Evolutionary conservation across 2,329 filamentous ascomycete species (phyloP).

Genomic region (Hypocrella siamensis): DNA sequence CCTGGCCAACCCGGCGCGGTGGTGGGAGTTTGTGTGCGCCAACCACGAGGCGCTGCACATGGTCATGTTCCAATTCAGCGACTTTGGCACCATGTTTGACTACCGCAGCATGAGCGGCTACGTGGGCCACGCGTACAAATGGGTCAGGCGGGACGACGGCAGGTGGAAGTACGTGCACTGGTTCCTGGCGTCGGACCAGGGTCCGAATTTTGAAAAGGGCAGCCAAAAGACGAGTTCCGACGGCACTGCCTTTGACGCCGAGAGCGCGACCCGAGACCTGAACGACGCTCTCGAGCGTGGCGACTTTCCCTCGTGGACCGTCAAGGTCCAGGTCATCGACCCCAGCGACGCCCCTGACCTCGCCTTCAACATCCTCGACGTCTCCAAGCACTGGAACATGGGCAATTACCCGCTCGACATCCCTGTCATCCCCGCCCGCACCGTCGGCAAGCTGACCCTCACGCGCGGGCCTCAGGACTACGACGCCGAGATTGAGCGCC

Average conservation of each 20-base stretch:
- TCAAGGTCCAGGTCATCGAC: slow-evolving; percentile 46
- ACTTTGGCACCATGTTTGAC: slow-evolving; percentile 49
- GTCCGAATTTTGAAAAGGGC: slow-evolving; percentile 42
- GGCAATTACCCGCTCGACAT: slow-evolving; percentile 16
- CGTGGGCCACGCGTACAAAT: slow-evolving; percentile 52
- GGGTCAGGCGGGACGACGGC: slow-evolving; percentile 48
- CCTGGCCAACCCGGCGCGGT: slow-evolving; percentile 52
- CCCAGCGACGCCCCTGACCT: slow-evolving; percentile 46
- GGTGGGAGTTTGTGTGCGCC: slow-evolving; percentile 28
- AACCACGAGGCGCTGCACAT: slow-evolving; percentile 49
- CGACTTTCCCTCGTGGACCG: slow-evolving; percentile 46
- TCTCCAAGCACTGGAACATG: slow-evolving; percentile 57
- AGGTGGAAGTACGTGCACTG: slow-evolving; percentile 51
- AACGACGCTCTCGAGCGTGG: slow-evolving; percentile 46
- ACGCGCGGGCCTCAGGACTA: slow-evolving; percentile 53
- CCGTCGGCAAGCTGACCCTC: slow-evolving; percentile 45
- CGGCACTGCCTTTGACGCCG: background rate
- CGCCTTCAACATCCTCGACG: slow-evolving; percentile 49
- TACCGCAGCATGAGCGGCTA: slow-evolving; percentile 55
- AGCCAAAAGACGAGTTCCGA: too few species aligned
- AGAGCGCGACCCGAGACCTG: slow-evolving; percentile 42
- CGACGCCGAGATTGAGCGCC: slow-evolving; percentile 54
- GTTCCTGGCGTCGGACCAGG: slow-evolving; percentile 47
- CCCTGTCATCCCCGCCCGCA: slow-evolving; percentile 35
- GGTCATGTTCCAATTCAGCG: slow-evolving; percentile 50